Evolutionary conservation across 257 asterid genomes (phyloP).

Genomic region (Nicotiana attenuata): DNA sequence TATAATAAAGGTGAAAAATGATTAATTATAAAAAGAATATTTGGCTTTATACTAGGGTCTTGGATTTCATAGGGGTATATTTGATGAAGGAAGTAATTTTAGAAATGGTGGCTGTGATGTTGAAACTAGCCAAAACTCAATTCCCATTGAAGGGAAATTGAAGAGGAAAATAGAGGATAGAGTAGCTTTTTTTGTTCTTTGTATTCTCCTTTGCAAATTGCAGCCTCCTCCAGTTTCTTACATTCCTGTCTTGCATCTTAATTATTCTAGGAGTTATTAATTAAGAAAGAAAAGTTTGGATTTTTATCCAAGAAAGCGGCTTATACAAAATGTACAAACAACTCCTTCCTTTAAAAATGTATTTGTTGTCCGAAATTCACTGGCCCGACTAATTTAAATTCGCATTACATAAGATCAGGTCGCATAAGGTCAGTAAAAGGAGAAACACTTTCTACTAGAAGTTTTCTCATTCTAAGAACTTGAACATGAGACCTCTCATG

Average conservation of each 20-base stretch:
- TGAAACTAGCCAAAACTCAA: not conserved
- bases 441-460: too few relatives aligned
- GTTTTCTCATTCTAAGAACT: too few relatives aligned
- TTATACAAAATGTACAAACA: constrained; percentile 4
- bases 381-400: too few relatives aligned
- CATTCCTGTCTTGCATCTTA: constrained; percentile 9
- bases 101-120: constrained; percentile 1
- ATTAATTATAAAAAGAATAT: not conserved
- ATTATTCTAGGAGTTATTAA: not conserved
- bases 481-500: too few relatives aligned
- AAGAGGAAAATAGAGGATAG: not conserved
- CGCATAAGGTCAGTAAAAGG: too few relatives aligned
- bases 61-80: not conserved
- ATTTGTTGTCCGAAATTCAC: too few relatives aligned
- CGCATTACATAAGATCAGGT: too few relatives aligned
- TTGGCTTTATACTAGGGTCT: not conserved
- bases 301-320: constrained; percentile 4
- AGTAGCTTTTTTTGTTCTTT: not conserved
- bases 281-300: constrained; percentile 1
- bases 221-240: not conserved
- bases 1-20: not conserved
- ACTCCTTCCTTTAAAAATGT: not conserved
- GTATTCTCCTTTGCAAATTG: not conserved
- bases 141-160: not conserved
- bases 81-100: not conserved